These are phyloP conservation scores for Podaxis sp. DNA, from an alignment of 768 basidiomycete genomes.

Conservation along the genomic window DNA sequence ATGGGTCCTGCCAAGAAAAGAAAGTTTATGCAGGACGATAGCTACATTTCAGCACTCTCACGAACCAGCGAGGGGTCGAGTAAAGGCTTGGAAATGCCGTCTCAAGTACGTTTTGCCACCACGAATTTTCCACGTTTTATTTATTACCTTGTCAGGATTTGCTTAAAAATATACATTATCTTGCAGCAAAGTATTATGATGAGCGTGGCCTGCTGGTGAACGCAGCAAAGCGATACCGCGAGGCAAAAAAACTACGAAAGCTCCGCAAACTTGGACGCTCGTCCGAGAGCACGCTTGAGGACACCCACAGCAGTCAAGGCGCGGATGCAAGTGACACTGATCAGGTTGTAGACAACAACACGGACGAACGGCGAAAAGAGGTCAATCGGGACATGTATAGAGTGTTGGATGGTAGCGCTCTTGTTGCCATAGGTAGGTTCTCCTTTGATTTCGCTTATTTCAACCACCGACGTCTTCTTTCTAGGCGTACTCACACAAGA, in stretches of 20 bases:
- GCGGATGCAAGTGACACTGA: conserved; percentile 12
- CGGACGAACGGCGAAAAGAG: conserved; percentile 18
- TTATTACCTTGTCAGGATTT: conserved; percentile 36
- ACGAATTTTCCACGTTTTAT: conserved; percentile 12
- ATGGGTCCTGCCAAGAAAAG: conserved; percentile 14
- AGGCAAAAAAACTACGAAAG: conserved; percentile 34
- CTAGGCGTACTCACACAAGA: conserved; percentile 72
- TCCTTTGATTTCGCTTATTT: neutral
- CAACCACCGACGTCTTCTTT: neutral
- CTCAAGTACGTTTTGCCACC: conserved; percentile 9
- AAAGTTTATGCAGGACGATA: conserved; percentile 15
- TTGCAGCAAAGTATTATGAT: conserved; percentile 52
- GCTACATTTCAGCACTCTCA: conserved; percentile 5
- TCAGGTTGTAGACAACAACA: conserved; percentile 8
- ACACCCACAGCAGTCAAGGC: conserved; percentile 14
- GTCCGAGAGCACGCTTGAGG: conserved; percentile 5
- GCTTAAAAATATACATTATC: conserved; percentile 47
- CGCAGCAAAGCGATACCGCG: conserved; percentile 43
- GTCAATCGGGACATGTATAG: conserved; percentile 68
- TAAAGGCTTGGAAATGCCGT: neutral
- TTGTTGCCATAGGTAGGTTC: conserved; percentile 65
- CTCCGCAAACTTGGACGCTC: neutral
- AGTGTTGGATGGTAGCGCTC: conserved; percentile 67
- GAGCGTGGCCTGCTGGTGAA: conserved; percentile 61
- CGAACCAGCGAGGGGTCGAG: neutral